Evolutionary conservation across 139 green algal genomes (phyloP).

Genomic region (Micractinium conductrix): DNA sequence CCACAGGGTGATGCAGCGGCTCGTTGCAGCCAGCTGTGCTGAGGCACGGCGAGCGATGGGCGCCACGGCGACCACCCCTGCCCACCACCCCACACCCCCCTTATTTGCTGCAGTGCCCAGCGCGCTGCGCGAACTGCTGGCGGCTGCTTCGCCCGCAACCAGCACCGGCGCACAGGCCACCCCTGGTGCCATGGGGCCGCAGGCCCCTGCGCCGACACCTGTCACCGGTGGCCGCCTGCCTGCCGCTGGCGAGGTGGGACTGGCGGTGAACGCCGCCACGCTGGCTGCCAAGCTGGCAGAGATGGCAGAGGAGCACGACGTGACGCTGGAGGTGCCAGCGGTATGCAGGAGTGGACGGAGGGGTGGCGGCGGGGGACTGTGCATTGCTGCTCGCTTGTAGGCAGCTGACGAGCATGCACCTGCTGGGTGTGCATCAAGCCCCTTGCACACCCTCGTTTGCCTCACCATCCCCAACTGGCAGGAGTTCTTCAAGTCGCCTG

Average conservation of each 20-base stretch:
- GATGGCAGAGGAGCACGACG: slow-evolving; percentile 26
- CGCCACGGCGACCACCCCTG: too few relatives aligned
- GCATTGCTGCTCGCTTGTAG: too few relatives aligned
- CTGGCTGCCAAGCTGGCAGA: slow-evolving; percentile 42
- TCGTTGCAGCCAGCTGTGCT: too few relatives aligned
- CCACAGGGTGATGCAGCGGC: too few relatives aligned
- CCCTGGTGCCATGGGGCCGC: slow-evolving; percentile 1
- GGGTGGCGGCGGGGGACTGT: too few relatives aligned
- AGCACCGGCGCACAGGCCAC: background rate
- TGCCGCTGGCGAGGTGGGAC: background rate
- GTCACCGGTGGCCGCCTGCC: background rate
- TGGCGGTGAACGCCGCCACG: slow-evolving; percentile 26
- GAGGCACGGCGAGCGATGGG: too few relatives aligned
- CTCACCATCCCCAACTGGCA: background rate
- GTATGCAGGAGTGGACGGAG: background rate
- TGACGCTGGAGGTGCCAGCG: slow-evolving; percentile 38
- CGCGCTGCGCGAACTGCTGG: slow-evolving; percentile 14
- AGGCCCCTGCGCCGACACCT: slow-evolving; percentile 40
- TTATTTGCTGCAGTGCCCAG: slow-evolving; percentile 6
- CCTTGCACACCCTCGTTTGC: too few relatives aligned
- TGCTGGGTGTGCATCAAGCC: too few relatives aligned
- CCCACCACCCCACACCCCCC: background rate
- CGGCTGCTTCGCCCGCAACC: background rate
- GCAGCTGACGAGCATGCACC: too few relatives aligned
- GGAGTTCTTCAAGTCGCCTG: slow-evolving; percentile 16